Base-by-base conservation (phyloP, 2,329 filamentous ascomycete genomes). In the Thermoascus crustaceus region DNA sequence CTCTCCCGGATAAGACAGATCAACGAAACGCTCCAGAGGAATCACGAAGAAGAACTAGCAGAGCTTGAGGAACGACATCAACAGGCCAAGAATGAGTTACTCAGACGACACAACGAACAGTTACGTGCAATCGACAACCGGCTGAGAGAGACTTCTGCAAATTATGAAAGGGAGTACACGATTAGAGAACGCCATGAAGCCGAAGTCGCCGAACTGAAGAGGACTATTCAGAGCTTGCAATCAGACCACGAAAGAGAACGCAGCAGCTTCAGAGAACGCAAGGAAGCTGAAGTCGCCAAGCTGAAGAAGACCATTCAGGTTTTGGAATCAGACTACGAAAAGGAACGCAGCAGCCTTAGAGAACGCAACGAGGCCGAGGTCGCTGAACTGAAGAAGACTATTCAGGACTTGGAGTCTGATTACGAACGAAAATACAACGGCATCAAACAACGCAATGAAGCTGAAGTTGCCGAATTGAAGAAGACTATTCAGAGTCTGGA, bases 1-100 rank as follows among this genome's bases (percentile, higher is more conserved):
- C 47, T 79, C 26, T 57, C 61, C 41, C 64, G 75, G 24, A 69
- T 83, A 32, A 80, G 78, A 43, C 73, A 69, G 22, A 71, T 81
- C 45, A 85, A 85, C 37, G 80, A 89, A 32, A 73, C 74, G 5
- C 64, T 88, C 11, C 82, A 85, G 47, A 71, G 71, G 30, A 73
- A 78, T 23, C 81, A 88, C 48, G 76, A 82, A 34, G 71, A 74
- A 22, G 78, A 85, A 38, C 46, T 78, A 2, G 68, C 67, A 60
- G 75, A 66, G 47, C 42, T 68, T 9, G 62, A 69, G 33, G 63
- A 64, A 37, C 61, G 66, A 36, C 55, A 67, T 38, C 61, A 57
- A 10, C 50, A 48, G 26, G 39, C 49, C 1, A 47, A 57, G 19
- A 53, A 52, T 17, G 52, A 55, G 24, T 38, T 55, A 14, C 37